A percentile compares a stretch with the other conserved stretches of the same genome.
Conservation (phyloP, 2,329 filamentous ascomycete species). For the Dothideomycetidae sp. region DNA sequence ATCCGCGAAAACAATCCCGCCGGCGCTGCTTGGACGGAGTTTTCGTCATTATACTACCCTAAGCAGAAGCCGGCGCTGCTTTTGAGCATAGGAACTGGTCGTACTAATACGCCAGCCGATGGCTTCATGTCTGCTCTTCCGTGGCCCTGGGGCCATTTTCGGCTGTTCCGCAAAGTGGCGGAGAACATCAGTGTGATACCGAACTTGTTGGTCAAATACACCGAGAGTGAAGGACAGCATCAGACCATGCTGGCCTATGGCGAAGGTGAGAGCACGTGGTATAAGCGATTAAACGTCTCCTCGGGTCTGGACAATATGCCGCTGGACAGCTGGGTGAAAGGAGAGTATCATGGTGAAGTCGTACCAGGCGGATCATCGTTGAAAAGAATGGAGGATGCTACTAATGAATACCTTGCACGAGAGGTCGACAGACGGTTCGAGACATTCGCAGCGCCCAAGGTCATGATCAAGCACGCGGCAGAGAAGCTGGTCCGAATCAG, state of each 20-base stretch:
- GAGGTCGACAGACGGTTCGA: conserved; percentile 25
- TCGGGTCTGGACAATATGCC: conserved; percentile 31
- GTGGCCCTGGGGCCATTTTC: conserved; percentile 29
- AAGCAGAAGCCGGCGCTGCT: conserved; percentile 30
- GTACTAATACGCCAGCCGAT: conserved; percentile 29
- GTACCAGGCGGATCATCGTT: conserved; percentile 30
- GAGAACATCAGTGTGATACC: conserved; percentile 37
- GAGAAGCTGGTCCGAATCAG: conserved; percentile 35
- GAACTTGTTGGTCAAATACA: conserved; percentile 38
- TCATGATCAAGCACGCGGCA: conserved; percentile 32
- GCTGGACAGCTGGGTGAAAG: conserved; percentile 34
- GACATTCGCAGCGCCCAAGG: conserved; percentile 31
- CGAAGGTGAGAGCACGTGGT: conserved; percentile 35
- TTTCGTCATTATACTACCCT: conserved; percentile 29
- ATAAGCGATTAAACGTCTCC: conserved; percentile 36
- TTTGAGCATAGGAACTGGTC: conserved; percentile 33
- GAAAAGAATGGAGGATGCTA: conserved; percentile 31
- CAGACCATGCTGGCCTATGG: conserved; percentile 33
- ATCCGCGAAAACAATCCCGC: conserved; percentile 38
- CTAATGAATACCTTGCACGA: conserved; percentile 27
- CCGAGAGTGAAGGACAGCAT: conserved; percentile 35
- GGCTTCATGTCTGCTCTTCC: conserved; percentile 34
- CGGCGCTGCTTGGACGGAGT: conserved; percentile 34
- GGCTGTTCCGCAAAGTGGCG: conserved; percentile 29
- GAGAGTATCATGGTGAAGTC: conserved; percentile 24